Base-by-base conservation (phyloP, 768 basidiomycete species). In the Tulasnella calospora region DNA sequence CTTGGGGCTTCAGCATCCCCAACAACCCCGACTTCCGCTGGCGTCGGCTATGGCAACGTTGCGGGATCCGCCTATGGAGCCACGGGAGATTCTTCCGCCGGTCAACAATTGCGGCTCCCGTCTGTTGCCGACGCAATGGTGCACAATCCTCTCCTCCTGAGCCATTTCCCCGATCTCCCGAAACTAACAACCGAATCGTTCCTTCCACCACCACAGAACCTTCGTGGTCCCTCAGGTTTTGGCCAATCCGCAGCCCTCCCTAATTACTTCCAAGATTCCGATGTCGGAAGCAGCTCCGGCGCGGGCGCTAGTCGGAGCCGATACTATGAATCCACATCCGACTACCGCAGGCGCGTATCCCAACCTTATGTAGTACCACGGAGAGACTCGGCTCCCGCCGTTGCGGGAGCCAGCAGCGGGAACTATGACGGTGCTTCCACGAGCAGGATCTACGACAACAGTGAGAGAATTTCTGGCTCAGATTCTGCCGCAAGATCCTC, bases 381-480 rank as follows among this genome's bases (percentile, higher is more conserved):
- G 36, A 27, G 61, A 33, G 61, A 67, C 33, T 40, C 55, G 44
- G 27, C 55, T 21, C 36, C 71, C 36, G 27, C 70, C 17, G 44
- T 19, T 3, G 7, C 70, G 30, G 30, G 70, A 19, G 40, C 30
- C 70, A 71, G 21, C 70, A 71, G 71, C 36, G 71, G 71, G 36
- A 46, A 46, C 38, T 72, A 72, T 36, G 71, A 72, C 71, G 15
- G 46, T 30, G 30, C 71, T 33, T 73, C 40, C 71, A 73, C 38
- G 38, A 47, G 74, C 44, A 75, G 36, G 71, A 13, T 47, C 36
- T 36, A 47, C 74, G 35, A 75, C 74, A 47, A 55, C 36, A 47
- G 44, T 75, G 74, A 75, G 55, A n/a, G 74, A 61, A 40, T 75
- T 36, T 75, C 74, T 75, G 55, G 55, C 55, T 75, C 74, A 55